A percentile compares a stretch with the other conserved stretches of the same genome.
Conservation (phyloP, 257 asterid genomes). For the Oldenlandia corymbosa region DNA sequence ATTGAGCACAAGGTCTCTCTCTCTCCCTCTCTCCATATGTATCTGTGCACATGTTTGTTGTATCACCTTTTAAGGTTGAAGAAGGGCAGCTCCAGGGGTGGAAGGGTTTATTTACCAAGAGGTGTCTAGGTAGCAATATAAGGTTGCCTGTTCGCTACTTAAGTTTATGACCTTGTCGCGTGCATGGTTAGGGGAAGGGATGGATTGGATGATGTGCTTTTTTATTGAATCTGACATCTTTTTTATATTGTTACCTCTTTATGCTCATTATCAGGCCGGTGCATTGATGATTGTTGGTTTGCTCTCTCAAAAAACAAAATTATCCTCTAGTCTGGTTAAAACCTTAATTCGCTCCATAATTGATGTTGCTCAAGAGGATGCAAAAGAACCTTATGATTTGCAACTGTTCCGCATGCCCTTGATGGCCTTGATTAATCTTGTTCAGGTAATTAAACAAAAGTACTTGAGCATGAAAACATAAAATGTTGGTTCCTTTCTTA, state of each 20-base stretch:
- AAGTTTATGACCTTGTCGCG: no score
- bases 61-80: background rate
- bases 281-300: slow-evolving; percentile 79
- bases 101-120: no score
- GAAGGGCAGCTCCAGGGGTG: no score
- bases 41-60: background rate
- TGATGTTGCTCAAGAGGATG: slow-evolving; percentile 50
- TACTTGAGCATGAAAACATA: background rate
- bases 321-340: slow-evolving; percentile 53
- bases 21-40: background rate
- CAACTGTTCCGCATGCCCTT: slow-evolving; percentile 70
- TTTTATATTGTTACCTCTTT: no score
- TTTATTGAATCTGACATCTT: background rate
- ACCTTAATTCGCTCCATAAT: slow-evolving; percentile 63
- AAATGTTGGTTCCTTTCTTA: background rate
- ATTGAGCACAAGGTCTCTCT: slow-evolving; percentile 58
- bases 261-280: slow-evolving; percentile 62
- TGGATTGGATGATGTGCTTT: no score
- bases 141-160: no score
- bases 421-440: slow-evolving; percentile 65
- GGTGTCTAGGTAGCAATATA: no score
- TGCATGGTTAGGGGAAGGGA: no score
- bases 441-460: slow-evolving; percentile 52
- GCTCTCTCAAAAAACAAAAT: slow-evolving; percentile 64
- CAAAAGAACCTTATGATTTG: slow-evolving; percentile 51